Evolutionary conservation across 495 filamentous ascomycete species (phyloP), one percentile per base, ranked within the genome.

Genomic region (Penicillium riverlandense): DNA sequence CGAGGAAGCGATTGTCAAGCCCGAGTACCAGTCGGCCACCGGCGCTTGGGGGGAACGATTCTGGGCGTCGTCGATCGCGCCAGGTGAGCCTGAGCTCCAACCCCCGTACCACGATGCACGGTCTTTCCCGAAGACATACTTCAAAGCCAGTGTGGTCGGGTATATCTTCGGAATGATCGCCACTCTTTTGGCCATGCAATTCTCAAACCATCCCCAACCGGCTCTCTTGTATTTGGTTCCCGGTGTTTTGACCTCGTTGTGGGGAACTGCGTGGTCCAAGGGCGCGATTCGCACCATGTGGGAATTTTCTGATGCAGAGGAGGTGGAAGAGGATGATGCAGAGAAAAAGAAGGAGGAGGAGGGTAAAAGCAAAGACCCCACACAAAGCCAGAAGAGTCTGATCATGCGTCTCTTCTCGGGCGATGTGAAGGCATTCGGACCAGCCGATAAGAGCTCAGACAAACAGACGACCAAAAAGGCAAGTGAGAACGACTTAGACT

Each of bases 141-240:
- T 98, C 65, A 78, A 80, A 42, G 84, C 90, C 9, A 77, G 82
- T 14, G 31, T 97, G 35, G 50, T 77, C 8, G 92, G 94, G 0
- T 98, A 98, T 62, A 45, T 85, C 1, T 12, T 82, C 11, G 90
- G 87, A 4, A 89, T 97, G 86, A 30, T 90, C 6, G 62, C 72
- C 7, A 96, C 91, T 1, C 58, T 96, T 28, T 66, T 72, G 1
- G 84, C 89, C 30, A 86, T 97, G 72, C 73, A 90, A 29, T 66
- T 85, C 14, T 90, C 74, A 44, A 72, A 82, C 30, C 88, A 92
- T 49, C 86, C 85, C 8, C 92, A 98, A 52, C 92, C 92, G 1
- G 92, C 92, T 9, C 74, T 98, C 34, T 68, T 98, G 7, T 98
- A 98, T 55, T 79, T 98, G 11, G 94, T 97, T 2, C 92, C 92